phyloP scores from a whole-genome alignment of 2,329 filamentous ascomycete species.

The Zopfia rhizophila region DNA sequence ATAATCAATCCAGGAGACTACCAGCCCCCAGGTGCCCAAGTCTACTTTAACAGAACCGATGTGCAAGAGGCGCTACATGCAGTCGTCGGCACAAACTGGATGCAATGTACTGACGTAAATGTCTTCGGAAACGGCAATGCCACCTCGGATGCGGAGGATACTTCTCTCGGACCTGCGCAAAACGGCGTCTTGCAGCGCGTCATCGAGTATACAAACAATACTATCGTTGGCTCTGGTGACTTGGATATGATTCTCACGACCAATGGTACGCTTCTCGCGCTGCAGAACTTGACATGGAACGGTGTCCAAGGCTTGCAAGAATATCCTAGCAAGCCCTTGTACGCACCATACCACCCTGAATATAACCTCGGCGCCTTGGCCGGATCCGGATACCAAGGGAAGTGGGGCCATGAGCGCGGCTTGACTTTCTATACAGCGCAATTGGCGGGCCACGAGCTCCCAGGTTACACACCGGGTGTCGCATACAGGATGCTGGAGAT shows the following conservation, averaged over 20 bases:
- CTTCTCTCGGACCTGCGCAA: constrained; percentile 51
- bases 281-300: constrained; percentile 67
- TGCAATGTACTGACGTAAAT: constrained; percentile 53
- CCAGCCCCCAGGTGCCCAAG: constrained; percentile 48
- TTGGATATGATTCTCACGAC: constrained; percentile 62
- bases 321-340: constrained; percentile 55
- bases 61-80: constrained; percentile 63
- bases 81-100: constrained; percentile 54
- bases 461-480: constrained; percentile 56
- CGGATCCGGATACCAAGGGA: constrained; percentile 54
- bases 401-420: constrained; percentile 56
- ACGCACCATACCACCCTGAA: constrained; percentile 57
- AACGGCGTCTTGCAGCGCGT: constrained; percentile 58
- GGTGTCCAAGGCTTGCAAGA: constrained; percentile 59
- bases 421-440: constrained; percentile 58
- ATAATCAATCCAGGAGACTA: constrained; percentile 54
- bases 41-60: constrained; percentile 65
- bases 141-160: constrained; percentile 40
- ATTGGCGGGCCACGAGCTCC: constrained; percentile 56
- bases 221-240: constrained; percentile 60
- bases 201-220: constrained; percentile 64
- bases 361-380: constrained; percentile 52
- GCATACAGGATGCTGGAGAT: constrained; percentile 56
- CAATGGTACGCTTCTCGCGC: constrained; percentile 62
- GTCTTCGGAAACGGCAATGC: constrained; percentile 53